Evolutionary conservation across 2,329 filamentous ascomycete genomes (phyloP).

Genomic region (Fusarium veterinarium): DNA sequence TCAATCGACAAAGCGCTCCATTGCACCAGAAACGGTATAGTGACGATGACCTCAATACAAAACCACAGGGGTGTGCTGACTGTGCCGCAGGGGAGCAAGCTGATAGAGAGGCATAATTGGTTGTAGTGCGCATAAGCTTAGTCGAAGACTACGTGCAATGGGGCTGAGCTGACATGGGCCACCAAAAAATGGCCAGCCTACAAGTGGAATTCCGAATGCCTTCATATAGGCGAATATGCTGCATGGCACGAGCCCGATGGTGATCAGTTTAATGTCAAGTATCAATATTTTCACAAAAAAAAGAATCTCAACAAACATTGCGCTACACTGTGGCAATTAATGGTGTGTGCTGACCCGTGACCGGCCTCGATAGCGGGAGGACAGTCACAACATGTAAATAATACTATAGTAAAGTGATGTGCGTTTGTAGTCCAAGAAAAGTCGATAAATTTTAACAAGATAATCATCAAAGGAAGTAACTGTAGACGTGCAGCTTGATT

Average conservation of each 20-base stretch:
- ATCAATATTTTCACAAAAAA: too few relatives aligned
- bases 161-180: not conserved
- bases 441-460: not conserved
- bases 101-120: not conserved
- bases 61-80: not conserved
- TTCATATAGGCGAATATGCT: not conserved
- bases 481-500: not conserved
- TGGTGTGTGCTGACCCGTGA: not conserved
- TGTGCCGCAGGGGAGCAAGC: not conserved
- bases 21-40: not conserved
- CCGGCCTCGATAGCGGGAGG: not conserved
- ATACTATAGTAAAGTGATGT: not conserved
- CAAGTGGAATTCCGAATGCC: not conserved
- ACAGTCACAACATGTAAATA: not conserved
- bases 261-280: not conserved
- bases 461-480: fast-evolving
- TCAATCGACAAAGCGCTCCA: not conserved
- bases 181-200: not conserved
- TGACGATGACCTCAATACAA: not conserved
- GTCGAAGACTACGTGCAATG: not conserved
- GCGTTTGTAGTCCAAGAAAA: not conserved
- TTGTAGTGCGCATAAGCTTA: too few relatives aligned
- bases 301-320: too few relatives aligned
- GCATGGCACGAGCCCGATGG: not conserved
- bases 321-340: not conserved